A percentile compares a stretch with the other conserved stretches of the same genome.
phyloP scores from a whole-genome alignment of 2,329 filamentous ascomycete genomes.

The Nemania sp. region DNA sequence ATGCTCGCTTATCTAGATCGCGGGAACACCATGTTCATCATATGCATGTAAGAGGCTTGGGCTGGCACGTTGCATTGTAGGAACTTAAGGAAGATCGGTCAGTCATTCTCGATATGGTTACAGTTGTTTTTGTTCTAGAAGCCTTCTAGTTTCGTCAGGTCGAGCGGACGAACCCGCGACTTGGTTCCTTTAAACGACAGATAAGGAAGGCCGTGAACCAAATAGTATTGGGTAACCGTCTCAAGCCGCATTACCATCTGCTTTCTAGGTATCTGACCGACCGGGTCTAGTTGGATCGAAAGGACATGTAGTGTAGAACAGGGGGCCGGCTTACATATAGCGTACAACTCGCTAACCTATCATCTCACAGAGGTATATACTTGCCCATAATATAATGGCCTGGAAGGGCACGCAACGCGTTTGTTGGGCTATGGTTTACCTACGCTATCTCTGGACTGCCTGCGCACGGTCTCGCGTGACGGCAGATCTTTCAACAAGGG shows the following conservation, averaged over 20 bases:
- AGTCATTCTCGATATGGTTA: constrained; percentile 16
- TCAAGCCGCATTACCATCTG: too few species aligned
- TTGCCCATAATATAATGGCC: constrained; percentile 8
- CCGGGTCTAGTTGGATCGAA: constrained; percentile 1
- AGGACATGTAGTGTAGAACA: not conserved
- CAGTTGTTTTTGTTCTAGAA: constrained; percentile 22
- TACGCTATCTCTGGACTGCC: constrained; percentile 18
- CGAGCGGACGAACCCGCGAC: constrained; percentile 5
- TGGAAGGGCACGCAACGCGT: constrained; percentile 4
- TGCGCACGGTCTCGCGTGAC: constrained; percentile 24
- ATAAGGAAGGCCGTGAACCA: not conserved
- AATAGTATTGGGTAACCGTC: too few species aligned
- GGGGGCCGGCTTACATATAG: not conserved
- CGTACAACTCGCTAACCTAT: constrained; percentile 3
- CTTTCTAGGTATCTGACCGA: not conserved
- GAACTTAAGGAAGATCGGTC: constrained; percentile 18
- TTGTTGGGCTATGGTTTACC: constrained; percentile 11
- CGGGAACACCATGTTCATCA: constrained; percentile 19
- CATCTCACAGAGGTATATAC: constrained; percentile 17
- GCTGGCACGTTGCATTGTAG: constrained; percentile 25
- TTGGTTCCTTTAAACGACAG: not conserved
- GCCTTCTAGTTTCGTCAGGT: constrained; percentile 1
- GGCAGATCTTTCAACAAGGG: constrained; percentile 21
- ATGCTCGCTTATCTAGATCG: constrained; percentile 28
- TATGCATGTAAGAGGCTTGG: constrained; percentile 24